Conservation (phyloP, 441 rosid genomes). For the Geranium incanum region DNA sequence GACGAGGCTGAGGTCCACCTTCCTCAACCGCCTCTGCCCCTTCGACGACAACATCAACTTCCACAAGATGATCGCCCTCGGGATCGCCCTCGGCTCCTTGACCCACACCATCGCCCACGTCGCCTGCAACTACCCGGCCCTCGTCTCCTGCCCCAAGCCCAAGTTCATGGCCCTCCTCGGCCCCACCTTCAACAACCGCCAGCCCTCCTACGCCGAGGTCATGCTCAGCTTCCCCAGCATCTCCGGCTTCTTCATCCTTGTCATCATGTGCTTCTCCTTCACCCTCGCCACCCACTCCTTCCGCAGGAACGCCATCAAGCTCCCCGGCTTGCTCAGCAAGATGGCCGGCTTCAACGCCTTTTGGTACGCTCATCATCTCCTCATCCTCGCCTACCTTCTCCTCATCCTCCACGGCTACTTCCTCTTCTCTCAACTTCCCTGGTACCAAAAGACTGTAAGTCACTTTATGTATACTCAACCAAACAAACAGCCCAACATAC, state of each 20-base stretch:
- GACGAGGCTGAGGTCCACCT: slow-evolving; percentile 59
- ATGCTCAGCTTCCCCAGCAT: slow-evolving; percentile 43
- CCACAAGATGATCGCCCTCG: slow-evolving; percentile 57
- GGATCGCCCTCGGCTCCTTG: slow-evolving; percentile 38
- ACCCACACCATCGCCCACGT: slow-evolving; percentile 52
- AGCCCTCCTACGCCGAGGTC: slow-evolving; percentile 54
- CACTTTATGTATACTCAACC: no score
- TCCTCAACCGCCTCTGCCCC: slow-evolving; percentile 46
- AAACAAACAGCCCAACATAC: no score
- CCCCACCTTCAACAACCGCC: slow-evolving; percentile 37
- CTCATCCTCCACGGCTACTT: slow-evolving; percentile 63
- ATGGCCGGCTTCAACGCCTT: slow-evolving; percentile 82
- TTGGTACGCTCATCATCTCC: slow-evolving; percentile 88
- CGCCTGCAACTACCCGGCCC: slow-evolving; percentile 49
- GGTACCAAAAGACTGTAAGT: slow-evolving; percentile 65
- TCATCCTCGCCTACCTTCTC: slow-evolving; percentile 54
- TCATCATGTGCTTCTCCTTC: slow-evolving; percentile 57
- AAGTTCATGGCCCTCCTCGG: slow-evolving; percentile 42
- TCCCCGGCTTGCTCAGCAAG: slow-evolving; percentile 49
- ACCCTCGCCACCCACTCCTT: slow-evolving; percentile 61
- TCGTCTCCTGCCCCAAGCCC: slow-evolving; percentile 36
- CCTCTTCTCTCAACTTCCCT: slow-evolving; percentile 52
- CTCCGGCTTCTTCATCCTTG: slow-evolving; percentile 47
- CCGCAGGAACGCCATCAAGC: slow-evolving; percentile 51
- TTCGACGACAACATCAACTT: slow-evolving; percentile 85